Base-by-base conservation (phyloP, 148 eudicot species). In the Mesembryanthemum crystallinum region DNA sequence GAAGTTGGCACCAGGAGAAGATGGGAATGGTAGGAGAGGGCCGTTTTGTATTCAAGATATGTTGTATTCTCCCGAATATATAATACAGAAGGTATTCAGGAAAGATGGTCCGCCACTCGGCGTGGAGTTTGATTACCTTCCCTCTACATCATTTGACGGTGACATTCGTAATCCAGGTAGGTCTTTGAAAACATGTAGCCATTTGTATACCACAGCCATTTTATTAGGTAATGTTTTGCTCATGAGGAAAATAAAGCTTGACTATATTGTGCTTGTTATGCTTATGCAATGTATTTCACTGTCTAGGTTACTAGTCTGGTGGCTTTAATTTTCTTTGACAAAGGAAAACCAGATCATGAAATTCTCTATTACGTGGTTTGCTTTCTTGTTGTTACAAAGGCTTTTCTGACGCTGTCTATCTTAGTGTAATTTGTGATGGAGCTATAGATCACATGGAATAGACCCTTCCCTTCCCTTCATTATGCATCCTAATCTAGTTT, bases 71-170 rank as follows among this genome's bases (percentile, higher is more conserved):
- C 30, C 92, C 13, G 89, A 90, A 25, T 80, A 84, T 45, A 86
- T 90, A 49, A 67, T 86, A 65, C 67, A 76, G 67, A 89, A 86
- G 84, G 79, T 88, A 59, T 92, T 90, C 68, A 76, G 97, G 63
- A 88, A 92, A 80, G 94, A 92, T 27, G 96, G 96, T 9, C 96
- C 98, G 29, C 79, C 86, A 2, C 93, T 94, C 15, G 98, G 97
- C 3, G 73, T 66, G 23, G 85, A 86, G 76, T 92, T 94, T 73
- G 96, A 88, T 83, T 15, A 79, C 74, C 85, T 86, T 69, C 98
- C 97, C 11, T 49, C 91, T 2, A 45, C 84, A 14, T 83, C 91
- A 66, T 87, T 84, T 75, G 82, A 54, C 39, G 81, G 83, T 59
- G 18, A 39, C 45, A 7, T 14, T 17, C 57, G 35, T 66, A 28